A percentile compares a stretch with the other conserved stretches of the same genome.
phyloP scores from a whole-genome alignment of 2,329 filamentous ascomycete genomes.

The Paramyrothecium roridum region DNA sequence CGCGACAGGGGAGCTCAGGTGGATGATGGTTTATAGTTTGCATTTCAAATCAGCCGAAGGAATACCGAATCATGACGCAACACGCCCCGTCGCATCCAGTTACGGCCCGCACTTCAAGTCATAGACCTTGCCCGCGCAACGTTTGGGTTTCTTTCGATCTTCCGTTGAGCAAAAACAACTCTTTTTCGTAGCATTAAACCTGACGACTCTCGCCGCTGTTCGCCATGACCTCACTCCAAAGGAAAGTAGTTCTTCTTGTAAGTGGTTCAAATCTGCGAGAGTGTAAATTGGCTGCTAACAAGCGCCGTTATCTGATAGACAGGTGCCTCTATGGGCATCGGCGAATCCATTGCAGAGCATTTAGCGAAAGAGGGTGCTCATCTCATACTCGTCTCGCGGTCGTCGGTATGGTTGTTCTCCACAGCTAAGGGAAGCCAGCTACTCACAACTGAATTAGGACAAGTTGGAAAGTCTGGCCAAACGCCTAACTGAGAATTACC shows the following conservation, averaged over 20 bases:
- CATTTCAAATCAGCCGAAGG: too few relatives aligned
- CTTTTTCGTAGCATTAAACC: neutral
- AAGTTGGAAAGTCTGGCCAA: slow-evolving; percentile 17
- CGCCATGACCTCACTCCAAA: neutral
- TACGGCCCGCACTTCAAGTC: too few relatives aligned
- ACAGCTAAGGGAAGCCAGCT: too few relatives aligned
- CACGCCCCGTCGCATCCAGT: too few relatives aligned
- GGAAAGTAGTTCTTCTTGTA: neutral
- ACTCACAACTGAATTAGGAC: slow-evolving; percentile 8
- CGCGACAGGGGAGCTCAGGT: too few relatives aligned
- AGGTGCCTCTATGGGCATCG: slow-evolving; percentile 44
- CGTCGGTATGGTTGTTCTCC: too few relatives aligned
- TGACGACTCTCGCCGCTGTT: too few relatives aligned
- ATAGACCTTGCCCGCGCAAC: too few relatives aligned
- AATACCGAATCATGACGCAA: too few relatives aligned
- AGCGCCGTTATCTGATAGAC: slow-evolving; percentile 18
- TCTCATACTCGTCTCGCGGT: slow-evolving; percentile 38
- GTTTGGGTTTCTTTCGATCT: too few relatives aligned
- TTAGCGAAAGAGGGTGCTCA: slow-evolving; percentile 35
- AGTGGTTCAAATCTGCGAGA: neutral
- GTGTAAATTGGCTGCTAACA: neutral
- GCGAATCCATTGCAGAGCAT: slow-evolving; percentile 35
- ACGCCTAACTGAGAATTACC: slow-evolving; percentile 10
- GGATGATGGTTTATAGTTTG: too few relatives aligned
- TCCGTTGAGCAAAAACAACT: too few relatives aligned